phyloP scores from a whole-genome alignment of 2,329 filamentous ascomycete species.

The Beauveria sp. region DNA sequence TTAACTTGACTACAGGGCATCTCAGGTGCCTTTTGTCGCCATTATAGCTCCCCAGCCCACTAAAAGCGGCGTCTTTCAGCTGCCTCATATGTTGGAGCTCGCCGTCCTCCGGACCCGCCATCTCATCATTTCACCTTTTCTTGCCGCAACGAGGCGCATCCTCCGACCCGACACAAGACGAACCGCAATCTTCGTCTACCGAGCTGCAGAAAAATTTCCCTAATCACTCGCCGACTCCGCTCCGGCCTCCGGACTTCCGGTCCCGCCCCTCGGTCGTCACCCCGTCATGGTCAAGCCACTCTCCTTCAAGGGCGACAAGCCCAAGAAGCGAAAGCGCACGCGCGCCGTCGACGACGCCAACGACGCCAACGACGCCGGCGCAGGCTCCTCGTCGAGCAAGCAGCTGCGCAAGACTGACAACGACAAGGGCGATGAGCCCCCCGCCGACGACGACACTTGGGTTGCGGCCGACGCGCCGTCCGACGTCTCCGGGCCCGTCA shows the following conservation, averaged over 20 bases:
- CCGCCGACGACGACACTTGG: slow-evolving; percentile 72
- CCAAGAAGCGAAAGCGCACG: slow-evolving; percentile 85
- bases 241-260: background rate
- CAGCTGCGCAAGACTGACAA: slow-evolving; percentile 18
- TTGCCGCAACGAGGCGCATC: slow-evolving; percentile 8
- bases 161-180: background rate
- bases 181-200: background rate
- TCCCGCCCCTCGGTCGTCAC: background rate
- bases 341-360: slow-evolving; percentile 41
- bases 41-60: background rate
- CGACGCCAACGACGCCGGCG: slow-evolving; percentile 37
- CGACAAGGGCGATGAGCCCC: slow-evolving; percentile 21
- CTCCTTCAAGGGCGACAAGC: slow-evolving; percentile 95
- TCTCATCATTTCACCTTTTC: background rate
- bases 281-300: slow-evolving; percentile 75
- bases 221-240: background rate
- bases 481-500: slow-evolving; percentile 74
- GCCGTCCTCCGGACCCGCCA: slow-evolving; percentile 21
- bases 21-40: too few species aligned
- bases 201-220: background rate
- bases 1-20: background rate
- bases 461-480: slow-evolving; percentile 68
- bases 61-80: background rate
- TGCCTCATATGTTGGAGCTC: slow-evolving; percentile 22
- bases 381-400: slow-evolving; percentile 25